A percentile compares a stretch with the other conserved stretches of the same genome.
phyloP scores from a whole-genome alignment of 2,329 filamentous ascomycete genomes.

The Ampelomyces quisqualis region DNA sequence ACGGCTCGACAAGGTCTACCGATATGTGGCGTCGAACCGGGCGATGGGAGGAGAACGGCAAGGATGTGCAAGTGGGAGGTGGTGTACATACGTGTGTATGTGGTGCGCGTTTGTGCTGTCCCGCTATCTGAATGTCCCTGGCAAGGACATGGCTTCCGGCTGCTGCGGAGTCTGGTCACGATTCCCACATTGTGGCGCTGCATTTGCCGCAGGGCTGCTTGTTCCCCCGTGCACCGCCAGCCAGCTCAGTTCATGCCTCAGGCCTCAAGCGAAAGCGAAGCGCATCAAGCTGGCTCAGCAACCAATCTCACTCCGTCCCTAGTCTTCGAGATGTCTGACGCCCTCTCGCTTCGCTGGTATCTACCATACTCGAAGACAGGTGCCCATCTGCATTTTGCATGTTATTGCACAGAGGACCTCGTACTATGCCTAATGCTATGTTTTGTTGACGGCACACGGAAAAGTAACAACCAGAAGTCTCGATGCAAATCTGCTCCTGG shows the following conservation, averaged over 20 bases:
- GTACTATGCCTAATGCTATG: constrained; percentile 1
- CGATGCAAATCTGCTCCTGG: constrained; percentile 19
- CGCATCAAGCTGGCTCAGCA: constrained; percentile 13
- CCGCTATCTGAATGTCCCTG: constrained; percentile 40
- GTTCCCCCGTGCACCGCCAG: constrained; percentile 36
- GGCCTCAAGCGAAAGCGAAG: constrained; percentile 20
- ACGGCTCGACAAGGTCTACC: constrained; percentile 38
- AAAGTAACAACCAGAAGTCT: constrained; percentile 4
- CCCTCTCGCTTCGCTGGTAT: background rate
- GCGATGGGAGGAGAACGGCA: constrained; percentile 36
- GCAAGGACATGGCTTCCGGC: constrained; percentile 32
- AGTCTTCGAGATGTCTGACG: background rate
- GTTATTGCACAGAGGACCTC: background rate
- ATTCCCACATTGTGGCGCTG: constrained; percentile 41
- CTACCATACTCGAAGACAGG: background rate
- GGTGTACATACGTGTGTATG: constrained; percentile 23
- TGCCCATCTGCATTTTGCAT: background rate
- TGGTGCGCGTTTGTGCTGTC: constrained; percentile 33
- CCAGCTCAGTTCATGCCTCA: constrained; percentile 19
- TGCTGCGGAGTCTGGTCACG: constrained; percentile 34
- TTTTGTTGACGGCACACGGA: constrained; percentile 3
- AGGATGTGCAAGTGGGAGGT: constrained; percentile 39
- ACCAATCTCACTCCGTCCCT: constrained; percentile 7
- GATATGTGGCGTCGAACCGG: constrained; percentile 40
- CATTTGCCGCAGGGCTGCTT: constrained; percentile 33